Evolutionary conservation across 2,329 filamentous ascomycete genomes (phyloP).

Genomic region (Claviceps quebecensis): DNA sequence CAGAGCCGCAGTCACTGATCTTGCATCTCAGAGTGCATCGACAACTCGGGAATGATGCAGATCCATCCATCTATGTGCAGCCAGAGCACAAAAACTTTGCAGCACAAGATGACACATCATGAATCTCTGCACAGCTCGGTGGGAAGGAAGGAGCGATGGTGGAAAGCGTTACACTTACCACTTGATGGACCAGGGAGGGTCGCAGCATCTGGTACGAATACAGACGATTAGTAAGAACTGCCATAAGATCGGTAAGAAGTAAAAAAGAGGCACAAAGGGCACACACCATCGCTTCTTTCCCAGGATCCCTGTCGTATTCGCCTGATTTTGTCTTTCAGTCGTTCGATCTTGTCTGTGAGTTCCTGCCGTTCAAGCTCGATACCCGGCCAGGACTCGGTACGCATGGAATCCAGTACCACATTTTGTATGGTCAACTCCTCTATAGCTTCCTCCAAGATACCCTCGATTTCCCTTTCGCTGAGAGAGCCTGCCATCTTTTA

Average conservation of each 20-base stretch:
- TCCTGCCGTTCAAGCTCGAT: slow-evolving; percentile 14
- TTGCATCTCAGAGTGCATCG: background rate
- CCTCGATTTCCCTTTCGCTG: background rate
- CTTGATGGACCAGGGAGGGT: background rate
- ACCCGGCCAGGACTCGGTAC: slow-evolving; percentile 12
- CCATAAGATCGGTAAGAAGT: background rate
- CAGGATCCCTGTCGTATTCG: slow-evolving; percentile 3
- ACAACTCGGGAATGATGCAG: too few species aligned
- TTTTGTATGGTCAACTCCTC: slow-evolving; percentile 30
- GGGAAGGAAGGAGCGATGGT: background rate
- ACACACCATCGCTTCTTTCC: background rate
- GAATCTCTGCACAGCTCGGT: background rate
- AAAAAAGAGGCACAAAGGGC: background rate
- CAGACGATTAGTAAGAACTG: background rate
- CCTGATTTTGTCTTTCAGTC: slow-evolving; percentile 19
- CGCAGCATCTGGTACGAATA: background rate
- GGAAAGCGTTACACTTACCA: background rate
- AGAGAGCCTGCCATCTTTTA: background rate
- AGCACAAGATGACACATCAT: background rate
- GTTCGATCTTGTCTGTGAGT: slow-evolving; percentile 7
- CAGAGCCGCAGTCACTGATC: background rate
- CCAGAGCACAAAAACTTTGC: background rate
- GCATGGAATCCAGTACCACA: slow-evolving; percentile 29
- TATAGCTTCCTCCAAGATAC: slow-evolving; percentile 15
- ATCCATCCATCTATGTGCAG: background rate